Conservation (phyloP, 768 basidiomycete species). For the Psilocybe cubensis region DNA sequence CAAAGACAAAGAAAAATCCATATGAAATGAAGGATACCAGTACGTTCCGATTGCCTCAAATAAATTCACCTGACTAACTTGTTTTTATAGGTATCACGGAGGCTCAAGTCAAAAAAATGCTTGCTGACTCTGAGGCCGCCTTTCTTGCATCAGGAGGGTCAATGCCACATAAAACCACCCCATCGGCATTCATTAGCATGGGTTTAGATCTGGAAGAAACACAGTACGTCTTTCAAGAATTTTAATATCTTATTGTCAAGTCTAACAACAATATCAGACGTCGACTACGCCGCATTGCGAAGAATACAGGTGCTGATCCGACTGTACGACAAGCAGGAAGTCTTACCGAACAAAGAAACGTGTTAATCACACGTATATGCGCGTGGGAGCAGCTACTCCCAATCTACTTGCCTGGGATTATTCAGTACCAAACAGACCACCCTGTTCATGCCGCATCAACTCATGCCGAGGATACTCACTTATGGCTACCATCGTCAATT, state of each 20-base stretch:
- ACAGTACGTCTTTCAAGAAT: conserved; percentile 13
- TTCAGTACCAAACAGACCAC: conserved; percentile 7
- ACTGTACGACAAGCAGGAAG: conserved; percentile 1
- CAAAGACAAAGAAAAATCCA: conserved; percentile 12
- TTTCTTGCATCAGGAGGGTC: neutral
- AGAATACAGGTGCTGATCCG: neutral
- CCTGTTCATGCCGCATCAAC: neutral
- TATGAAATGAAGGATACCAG: conserved; percentile 2
- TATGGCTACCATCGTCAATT: conserved; percentile 8
- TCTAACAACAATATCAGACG: neutral
- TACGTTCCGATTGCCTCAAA: neutral
- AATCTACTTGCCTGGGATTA: conserved; percentile 18
- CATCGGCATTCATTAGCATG: conserved; percentile 14
- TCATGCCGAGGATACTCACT: conserved; percentile 2
- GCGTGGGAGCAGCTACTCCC: conserved; percentile 11
- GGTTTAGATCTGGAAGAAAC: conserved; percentile 20
- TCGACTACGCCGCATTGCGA: neutral
- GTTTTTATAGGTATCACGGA: neutral
- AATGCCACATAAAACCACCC: conserved; percentile 11
- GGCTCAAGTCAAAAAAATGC: conserved; percentile 5
- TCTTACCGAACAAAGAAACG: conserved; percentile 12
- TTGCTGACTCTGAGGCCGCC: neutral
- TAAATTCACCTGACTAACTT: neutral
- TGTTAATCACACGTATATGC: conserved; percentile 7
- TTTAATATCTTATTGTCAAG: neutral